A percentile compares a stretch with the other conserved stretches of the same genome.
Conservation (phyloP, 257 asterid genomes). For the Solanum ahanhuiri region DNA sequence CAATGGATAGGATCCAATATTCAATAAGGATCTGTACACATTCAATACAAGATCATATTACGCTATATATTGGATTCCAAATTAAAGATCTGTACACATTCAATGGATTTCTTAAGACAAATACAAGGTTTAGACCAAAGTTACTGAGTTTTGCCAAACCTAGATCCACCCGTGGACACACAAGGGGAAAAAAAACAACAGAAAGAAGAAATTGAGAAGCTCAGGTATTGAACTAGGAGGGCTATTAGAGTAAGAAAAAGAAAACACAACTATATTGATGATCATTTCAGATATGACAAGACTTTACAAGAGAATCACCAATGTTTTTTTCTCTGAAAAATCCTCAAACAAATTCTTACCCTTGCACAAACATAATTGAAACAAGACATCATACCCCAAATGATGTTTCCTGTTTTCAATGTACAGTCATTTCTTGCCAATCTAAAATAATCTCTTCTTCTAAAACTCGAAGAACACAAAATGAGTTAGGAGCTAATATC, state of each 20-base stretch:
- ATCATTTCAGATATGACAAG: not conserved
- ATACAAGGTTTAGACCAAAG: not conserved
- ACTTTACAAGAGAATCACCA: not conserved
- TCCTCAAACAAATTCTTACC: not conserved
- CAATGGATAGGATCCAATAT: too few relatives aligned
- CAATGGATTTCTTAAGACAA: too few relatives aligned
- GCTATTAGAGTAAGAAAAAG: not conserved
- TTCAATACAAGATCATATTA: too few relatives aligned
- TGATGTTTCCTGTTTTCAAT: conserved; percentile 16
- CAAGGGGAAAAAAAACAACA: not conserved
- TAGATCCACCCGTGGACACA: not conserved
- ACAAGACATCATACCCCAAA: conserved; percentile 26
- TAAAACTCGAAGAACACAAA: conserved; percentile 65
- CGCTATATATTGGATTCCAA: too few relatives aligned
- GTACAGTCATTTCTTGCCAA: conserved; percentile 30
- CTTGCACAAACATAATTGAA: conserved; percentile 19
- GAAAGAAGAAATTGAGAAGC: not conserved
- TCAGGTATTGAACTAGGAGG: not conserved
- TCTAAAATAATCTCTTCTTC: conserved; percentile 50
- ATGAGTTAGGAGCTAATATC: conserved; percentile 42
- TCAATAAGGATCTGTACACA: too few relatives aligned
- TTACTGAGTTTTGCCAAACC: not conserved
- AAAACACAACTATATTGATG: not conserved
- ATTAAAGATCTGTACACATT: too few relatives aligned
- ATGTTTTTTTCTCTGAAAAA: not conserved